Evolutionary conservation across 1,139 yeast species (phyloP).

Genomic region (Suhomyces bribrorum): DNA sequence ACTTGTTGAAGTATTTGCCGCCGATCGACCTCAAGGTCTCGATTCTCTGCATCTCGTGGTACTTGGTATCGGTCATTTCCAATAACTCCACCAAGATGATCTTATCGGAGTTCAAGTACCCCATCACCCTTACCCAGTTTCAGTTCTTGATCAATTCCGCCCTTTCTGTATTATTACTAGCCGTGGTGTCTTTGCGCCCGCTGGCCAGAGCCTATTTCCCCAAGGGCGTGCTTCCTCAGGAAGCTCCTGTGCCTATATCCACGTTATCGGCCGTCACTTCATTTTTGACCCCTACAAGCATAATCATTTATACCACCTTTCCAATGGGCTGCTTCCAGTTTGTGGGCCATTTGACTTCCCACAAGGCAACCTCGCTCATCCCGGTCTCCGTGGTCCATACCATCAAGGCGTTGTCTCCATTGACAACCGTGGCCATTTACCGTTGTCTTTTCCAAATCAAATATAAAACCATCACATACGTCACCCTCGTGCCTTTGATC

Average conservation of each 20-base stretch:
- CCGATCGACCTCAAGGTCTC: conserved; percentile 33
- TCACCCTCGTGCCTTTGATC: conserved; percentile 75
- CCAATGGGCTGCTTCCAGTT: conserved; percentile 96
- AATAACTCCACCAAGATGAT: conserved; percentile 80
- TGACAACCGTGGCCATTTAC: conserved; percentile 82
- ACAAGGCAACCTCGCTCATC: conserved; percentile 81
- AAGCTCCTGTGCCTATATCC: conserved; percentile 17
- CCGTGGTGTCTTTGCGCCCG: conserved; percentile 12
- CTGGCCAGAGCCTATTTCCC: conserved; percentile 44
- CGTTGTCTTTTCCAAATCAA: conserved; percentile 56
- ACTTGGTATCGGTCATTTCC: conserved; percentile 75
- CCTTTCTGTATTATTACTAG: conserved; percentile 44
- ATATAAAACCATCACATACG: conserved; percentile 67
- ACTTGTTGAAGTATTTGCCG: conserved; percentile 19
- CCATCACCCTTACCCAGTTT: conserved; percentile 80
- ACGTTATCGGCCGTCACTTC: conserved; percentile 26
- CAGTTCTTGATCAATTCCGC: conserved; percentile 74
- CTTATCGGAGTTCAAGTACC: conserved; percentile 66
- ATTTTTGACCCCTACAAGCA: conserved; percentile 53
- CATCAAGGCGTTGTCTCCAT: conserved; percentile 85
- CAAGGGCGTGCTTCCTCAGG: conserved; percentile 56
- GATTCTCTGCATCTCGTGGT: conserved; percentile 71
- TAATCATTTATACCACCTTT: conserved; percentile 65
- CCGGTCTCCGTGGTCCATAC: conserved; percentile 94
- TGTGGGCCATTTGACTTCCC: conserved; percentile 85